Conservation (phyloP, 345 rosid genomes). For the Schrenkiella parvula region DNA sequence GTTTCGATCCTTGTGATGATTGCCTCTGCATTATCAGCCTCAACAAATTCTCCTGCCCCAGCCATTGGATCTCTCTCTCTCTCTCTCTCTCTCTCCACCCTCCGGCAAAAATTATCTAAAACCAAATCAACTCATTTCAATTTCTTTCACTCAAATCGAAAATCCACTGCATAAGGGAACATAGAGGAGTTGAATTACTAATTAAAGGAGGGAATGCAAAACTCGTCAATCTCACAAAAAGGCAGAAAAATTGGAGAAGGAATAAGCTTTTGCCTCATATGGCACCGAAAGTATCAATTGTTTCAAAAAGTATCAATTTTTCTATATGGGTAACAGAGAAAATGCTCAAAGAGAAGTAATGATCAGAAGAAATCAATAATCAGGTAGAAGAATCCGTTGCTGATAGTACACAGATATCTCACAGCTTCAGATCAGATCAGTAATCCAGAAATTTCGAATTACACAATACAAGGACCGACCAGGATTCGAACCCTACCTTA, state of each 20-base stretch:
- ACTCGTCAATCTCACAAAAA: not conserved
- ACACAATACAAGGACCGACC: not conserved
- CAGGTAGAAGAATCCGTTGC: not conserved
- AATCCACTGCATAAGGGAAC: not conserved
- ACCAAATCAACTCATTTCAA: not conserved
- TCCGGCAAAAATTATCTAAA: not conserved
- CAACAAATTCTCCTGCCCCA: slow-evolving; percentile 43
- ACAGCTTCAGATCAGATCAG: slow-evolving; percentile 9
- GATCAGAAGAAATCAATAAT: not conserved
- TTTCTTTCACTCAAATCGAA: not conserved
- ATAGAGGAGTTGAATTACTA: not conserved
- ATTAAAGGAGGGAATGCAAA: not conserved
- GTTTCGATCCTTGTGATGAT: slow-evolving; percentile 87
- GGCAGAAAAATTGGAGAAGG: not conserved
- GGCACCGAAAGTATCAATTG: not conserved
- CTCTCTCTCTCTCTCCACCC: not conserved
- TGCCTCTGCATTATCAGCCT: slow-evolving; percentile 90
- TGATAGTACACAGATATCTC: not conserved
- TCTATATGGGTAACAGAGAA: not conserved
- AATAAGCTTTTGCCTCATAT: not conserved
- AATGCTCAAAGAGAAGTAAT: not conserved
- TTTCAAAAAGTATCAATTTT: not conserved
- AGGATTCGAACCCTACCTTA: not conserved
- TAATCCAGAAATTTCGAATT: not conserved
- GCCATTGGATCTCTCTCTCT: slow-evolving; percentile 13